A percentile compares a stretch with the other conserved stretches of the same genome.
phyloP scores from a whole-genome alignment of 2,329 filamentous ascomycete species.

The Talaromyces verruculosus region DNA sequence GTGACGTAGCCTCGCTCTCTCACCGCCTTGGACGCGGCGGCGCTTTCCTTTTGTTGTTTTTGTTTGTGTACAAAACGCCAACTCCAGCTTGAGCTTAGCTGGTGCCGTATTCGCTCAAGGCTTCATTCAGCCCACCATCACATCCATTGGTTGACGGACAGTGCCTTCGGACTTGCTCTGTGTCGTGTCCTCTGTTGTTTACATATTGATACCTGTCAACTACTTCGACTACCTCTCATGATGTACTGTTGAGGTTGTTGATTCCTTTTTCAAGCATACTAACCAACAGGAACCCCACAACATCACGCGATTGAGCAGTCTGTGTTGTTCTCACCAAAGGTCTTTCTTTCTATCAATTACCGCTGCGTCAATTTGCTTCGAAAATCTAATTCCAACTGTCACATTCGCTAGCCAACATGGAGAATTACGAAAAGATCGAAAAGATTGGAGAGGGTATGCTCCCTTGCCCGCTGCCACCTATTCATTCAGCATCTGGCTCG shows the following conservation, averaged over 20 bases:
- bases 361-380: background rate
- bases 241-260: constrained; percentile 10
- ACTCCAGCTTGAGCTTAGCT: constrained; percentile 6
- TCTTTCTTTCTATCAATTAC: background rate
- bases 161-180: background rate
- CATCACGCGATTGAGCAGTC: background rate
- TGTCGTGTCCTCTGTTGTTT: background rate
- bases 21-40: constrained; percentile 31
- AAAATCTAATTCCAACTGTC: background rate
- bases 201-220: background rate
- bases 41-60: constrained; percentile 32
- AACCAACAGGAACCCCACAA: constrained; percentile 13
- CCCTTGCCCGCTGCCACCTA: background rate
- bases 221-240: constrained; percentile 31
- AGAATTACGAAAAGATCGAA: constrained; percentile 95
- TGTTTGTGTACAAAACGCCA: constrained; percentile 37
- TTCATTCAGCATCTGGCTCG: background rate
- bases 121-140: constrained; percentile 41
- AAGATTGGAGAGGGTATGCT: constrained; percentile 88
- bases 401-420: constrained; percentile 56
- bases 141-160: constrained; percentile 43
- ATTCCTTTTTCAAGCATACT: background rate
- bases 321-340: background rate
- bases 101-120: constrained; percentile 39
- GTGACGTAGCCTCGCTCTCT: constrained; percentile 7